Evolutionary conservation across 2,329 filamentous ascomycete genomes (phyloP).

Genomic region (Ophiostoma angusticollis): DNA sequence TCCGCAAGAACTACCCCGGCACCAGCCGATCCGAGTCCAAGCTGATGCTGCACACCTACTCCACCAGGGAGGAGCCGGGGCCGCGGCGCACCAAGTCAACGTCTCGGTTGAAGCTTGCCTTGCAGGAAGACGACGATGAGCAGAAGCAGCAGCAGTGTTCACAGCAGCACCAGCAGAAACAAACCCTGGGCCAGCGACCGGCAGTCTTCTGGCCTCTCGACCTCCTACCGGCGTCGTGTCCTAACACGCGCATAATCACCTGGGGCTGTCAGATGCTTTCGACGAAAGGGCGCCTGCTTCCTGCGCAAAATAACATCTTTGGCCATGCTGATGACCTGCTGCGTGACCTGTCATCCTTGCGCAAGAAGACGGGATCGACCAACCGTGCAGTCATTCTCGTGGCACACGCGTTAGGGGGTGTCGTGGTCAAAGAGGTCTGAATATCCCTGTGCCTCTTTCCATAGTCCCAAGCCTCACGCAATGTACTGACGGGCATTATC

Average conservation of each 20-base stretch:
- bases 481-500: background rate
- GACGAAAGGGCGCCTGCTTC: constrained; percentile 16
- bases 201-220: constrained; percentile 21
- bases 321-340: constrained; percentile 19
- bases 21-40: constrained; percentile 6
- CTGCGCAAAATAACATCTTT: constrained; percentile 19
- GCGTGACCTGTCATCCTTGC: constrained; percentile 15
- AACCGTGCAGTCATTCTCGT: constrained; percentile 19
- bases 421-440: constrained; percentile 24
- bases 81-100: constrained; percentile 13
- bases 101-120: constrained; percentile 14
- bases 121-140: constrained; percentile 2
- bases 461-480: too few relatives aligned
- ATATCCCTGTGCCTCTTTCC: too few relatives aligned
- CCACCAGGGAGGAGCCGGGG: background rate
- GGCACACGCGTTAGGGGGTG: constrained; percentile 20
- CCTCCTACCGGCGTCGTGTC: constrained; percentile 20
- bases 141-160: constrained; percentile 2
- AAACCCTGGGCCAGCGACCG: background rate
- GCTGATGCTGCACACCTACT: background rate
- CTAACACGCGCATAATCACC: constrained; percentile 18
- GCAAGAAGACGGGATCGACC: constrained; percentile 9
- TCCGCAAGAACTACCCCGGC: constrained; percentile 5
- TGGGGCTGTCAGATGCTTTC: constrained; percentile 21
- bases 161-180: background rate